Evolutionary conservation across 2,329 filamentous ascomycete genomes (phyloP).

Genomic region (Arthrobotrys musiformis): DNA sequence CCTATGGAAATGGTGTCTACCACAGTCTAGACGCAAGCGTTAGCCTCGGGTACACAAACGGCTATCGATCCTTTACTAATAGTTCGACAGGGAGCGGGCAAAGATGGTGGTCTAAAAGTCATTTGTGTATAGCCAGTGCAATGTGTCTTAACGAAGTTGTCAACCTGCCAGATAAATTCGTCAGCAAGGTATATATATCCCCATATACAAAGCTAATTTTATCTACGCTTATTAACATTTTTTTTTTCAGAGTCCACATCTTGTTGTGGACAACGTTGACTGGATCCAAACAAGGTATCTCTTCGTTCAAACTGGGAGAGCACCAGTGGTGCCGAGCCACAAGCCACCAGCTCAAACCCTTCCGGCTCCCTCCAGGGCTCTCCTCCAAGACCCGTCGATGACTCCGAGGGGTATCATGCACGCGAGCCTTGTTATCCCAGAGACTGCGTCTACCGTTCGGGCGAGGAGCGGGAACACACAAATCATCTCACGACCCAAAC

Average conservation of each 20-base stretch:
- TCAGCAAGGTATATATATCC: slow-evolving; percentile 59
- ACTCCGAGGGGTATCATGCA: slow-evolving; percentile 62
- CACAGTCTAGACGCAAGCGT: slow-evolving; percentile 71
- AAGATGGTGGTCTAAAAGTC: slow-evolving; percentile 74
- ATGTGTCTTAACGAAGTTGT: slow-evolving; percentile 87
- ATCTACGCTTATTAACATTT: background rate
- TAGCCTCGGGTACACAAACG: slow-evolving; percentile 66
- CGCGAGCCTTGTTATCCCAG: slow-evolving; percentile 61
- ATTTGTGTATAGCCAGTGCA: slow-evolving; percentile 70
- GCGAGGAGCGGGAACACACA: slow-evolving; percentile 38
- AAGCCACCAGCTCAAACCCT: background rate
- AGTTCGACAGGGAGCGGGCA: slow-evolving; percentile 46
- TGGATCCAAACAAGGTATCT: slow-evolving; percentile 94
- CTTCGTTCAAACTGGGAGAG: slow-evolving; percentile 67
- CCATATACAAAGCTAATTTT: background rate
- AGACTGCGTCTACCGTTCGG: slow-evolving; percentile 56
- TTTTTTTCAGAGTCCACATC: slow-evolving; percentile 59
- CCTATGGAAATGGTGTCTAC: slow-evolving; percentile 83
- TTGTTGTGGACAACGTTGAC: slow-evolving; percentile 75
- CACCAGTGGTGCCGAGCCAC: background rate
- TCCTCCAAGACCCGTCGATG: slow-evolving; percentile 61
- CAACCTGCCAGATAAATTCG: slow-evolving; percentile 75
- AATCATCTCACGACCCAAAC: slow-evolving; percentile 10
- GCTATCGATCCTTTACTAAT: slow-evolving; percentile 61
- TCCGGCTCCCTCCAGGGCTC: slow-evolving; percentile 50